Conservation (phyloP, 257 asterid species). For the Plantago ovata region DNA sequence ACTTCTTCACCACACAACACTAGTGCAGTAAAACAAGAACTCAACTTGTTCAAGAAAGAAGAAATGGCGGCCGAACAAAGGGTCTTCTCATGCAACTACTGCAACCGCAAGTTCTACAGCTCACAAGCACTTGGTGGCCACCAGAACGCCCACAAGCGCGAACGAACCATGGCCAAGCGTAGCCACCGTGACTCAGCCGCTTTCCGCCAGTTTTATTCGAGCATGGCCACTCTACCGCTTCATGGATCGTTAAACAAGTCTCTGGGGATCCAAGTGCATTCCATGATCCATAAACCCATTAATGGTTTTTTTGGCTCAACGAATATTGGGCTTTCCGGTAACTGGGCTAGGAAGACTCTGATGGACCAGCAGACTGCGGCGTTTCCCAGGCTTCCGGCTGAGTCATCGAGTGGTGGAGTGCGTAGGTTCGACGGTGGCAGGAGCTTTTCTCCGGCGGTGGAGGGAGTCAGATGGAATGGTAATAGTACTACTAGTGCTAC, state of each 20-base stretch:
- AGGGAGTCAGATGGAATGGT: constrained; percentile 41
- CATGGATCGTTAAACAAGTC: constrained; percentile 57
- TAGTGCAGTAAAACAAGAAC: constrained; percentile 29
- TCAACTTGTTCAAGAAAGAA: constrained; percentile 34
- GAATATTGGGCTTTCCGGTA: constrained; percentile 30
- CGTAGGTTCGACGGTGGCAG: constrained; percentile 43
- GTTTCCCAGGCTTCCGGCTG: constrained; percentile 38
- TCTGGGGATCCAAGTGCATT: constrained; percentile 57
- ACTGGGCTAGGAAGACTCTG: constrained; percentile 40
- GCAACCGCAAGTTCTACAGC: constrained; percentile 76
- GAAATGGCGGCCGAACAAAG: constrained; percentile 46
- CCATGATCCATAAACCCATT: constrained; percentile 64
- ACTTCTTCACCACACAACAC: constrained; percentile 18
- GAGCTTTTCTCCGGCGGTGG: constrained; percentile 34
- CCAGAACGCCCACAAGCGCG: constrained; percentile 91
- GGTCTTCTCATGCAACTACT: constrained; percentile 82
- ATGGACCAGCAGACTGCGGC: constrained; percentile 58
- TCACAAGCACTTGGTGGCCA: constrained; percentile 98
- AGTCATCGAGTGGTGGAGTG: constrained; percentile 41
- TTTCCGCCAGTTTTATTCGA: constrained; percentile 27
- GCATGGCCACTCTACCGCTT: constrained; percentile 65
- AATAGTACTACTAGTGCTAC: not conserved
- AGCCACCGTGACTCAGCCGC: constrained; percentile 29
- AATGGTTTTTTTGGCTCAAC: constrained; percentile 17
- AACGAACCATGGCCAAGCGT: constrained; percentile 70